Percentiles rank a stretch among this genome's conserved stretches.
Conservation (phyloP, 805 yeast species). For the Huiozyma naganishii region DNA sequence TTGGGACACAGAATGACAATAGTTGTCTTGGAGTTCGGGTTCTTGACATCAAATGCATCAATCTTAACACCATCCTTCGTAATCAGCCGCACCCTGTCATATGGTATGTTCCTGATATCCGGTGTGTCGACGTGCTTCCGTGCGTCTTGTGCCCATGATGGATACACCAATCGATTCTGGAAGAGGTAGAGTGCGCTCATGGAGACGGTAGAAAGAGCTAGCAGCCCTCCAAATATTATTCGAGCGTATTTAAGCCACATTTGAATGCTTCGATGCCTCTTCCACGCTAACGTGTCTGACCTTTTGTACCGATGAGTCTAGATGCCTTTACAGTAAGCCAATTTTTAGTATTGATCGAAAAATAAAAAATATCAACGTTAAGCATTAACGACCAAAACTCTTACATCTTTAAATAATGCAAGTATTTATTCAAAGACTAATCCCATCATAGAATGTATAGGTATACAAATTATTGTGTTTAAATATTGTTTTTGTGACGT, state of each 20-base stretch:
- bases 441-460: too few relatives aligned
- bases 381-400: too few relatives aligned
- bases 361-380: too few relatives aligned
- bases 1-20: conserved; percentile 77
- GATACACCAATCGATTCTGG: conserved; percentile 69
- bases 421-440: too few relatives aligned
- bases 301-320: too few relatives aligned
- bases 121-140: conserved; percentile 67
- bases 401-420: too few relatives aligned
- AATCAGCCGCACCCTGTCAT: conserved; percentile 44
- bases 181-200: conserved; percentile 46
- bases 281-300: too few relatives aligned
- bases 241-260: conserved; percentile 18
- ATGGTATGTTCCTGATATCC: conserved; percentile 52
- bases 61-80: conserved; percentile 65
- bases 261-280: neutral
- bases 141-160: conserved; percentile 70
- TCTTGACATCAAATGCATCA: conserved; percentile 44
- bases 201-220: conserved; percentile 34
- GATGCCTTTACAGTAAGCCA: too few relatives aligned
- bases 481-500: too few relatives aligned
- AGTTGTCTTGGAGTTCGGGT: conserved; percentile 39
- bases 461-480: too few relatives aligned
- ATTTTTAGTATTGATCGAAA: too few relatives aligned
- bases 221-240: conserved; percentile 34